These are phyloP conservation scores for Termitomyces sp. DNA, from an alignment of 768 basidiomycete species.

Conservation along the genomic window DNA sequence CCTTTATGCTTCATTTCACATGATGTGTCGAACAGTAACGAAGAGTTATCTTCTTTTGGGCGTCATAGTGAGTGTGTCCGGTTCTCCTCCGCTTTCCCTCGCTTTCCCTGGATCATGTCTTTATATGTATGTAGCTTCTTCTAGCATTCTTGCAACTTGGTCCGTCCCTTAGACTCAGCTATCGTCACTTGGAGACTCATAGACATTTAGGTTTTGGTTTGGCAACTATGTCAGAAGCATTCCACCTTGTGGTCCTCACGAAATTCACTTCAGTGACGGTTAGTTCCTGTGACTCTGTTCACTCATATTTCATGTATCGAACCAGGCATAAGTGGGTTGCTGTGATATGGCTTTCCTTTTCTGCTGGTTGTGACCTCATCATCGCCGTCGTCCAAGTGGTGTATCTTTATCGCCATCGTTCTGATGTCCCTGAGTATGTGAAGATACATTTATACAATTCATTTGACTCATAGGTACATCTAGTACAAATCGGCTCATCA, in stretches of 20 bases:
- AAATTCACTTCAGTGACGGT: not conserved
- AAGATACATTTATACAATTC: no score
- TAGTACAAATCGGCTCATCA: no score
- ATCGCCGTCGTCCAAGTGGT: not conserved
- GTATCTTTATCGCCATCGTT: not conserved
- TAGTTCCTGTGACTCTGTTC: no score
- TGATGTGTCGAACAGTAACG: no score
- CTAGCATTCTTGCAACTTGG: slow-evolving; percentile 1
- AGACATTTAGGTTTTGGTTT: slow-evolving; percentile 4
- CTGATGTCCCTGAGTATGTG: not conserved
- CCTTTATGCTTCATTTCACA: no score
- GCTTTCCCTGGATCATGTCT: no score
- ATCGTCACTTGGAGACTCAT: no score
- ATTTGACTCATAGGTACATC: no score
- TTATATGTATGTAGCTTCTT: not conserved
- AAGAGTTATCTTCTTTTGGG: not conserved
- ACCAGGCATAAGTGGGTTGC: not conserved
- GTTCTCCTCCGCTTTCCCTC: no score
- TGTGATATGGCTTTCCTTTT: not conserved
- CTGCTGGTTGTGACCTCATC: not conserved
- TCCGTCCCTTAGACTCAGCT: not conserved
- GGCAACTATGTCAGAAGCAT: slow-evolving; percentile 4
- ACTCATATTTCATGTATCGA: no score
- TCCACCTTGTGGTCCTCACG: not conserved
- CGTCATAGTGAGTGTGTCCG: not conserved